phyloP scores from a whole-genome alignment of 1,284 basidiomycete species.

The Ustilago tritici region DNA sequence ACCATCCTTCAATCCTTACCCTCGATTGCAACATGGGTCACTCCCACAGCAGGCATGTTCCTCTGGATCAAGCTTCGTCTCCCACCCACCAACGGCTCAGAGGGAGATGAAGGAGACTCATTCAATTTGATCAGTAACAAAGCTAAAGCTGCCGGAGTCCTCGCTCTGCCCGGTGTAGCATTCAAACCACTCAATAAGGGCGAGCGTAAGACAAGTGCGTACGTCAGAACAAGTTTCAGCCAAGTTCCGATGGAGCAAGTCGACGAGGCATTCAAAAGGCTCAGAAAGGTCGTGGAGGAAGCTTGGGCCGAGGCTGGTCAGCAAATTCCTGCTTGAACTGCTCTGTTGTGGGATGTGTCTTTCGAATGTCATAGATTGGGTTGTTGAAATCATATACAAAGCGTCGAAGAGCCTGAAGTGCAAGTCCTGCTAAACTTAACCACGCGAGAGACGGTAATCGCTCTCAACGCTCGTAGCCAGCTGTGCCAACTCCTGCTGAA shows the following conservation, averaged over 20 bases:
- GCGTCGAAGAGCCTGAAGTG: background rate
- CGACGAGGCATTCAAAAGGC: conserved; percentile 52
- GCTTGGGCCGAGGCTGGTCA: conserved; percentile 60
- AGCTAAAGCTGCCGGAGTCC: conserved; percentile 83
- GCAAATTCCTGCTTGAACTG: conserved; percentile 20
- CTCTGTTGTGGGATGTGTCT: background rate
- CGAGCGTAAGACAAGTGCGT: conserved; percentile 35
- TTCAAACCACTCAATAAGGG: conserved; percentile 48
- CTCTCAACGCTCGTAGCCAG: conserved; percentile 88
- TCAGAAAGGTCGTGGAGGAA: conserved; percentile 57
- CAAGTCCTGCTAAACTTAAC: conserved; percentile 15
- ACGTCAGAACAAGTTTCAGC: conserved; percentile 65
- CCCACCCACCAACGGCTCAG: background rate
- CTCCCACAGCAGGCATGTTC: conserved; percentile 81
- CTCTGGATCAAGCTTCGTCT: conserved; percentile 61
- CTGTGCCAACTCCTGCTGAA: conserved; percentile 91
- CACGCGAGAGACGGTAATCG: conserved; percentile 77
- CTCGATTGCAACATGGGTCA: conserved; percentile 75
- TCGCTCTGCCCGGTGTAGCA: conserved; percentile 83
- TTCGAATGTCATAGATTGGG: conserved; percentile 1
- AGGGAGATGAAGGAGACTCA: conserved; percentile 75
- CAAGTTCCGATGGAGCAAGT: conserved; percentile 59
- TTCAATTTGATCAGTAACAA: conserved; percentile 80
- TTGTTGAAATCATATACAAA: conserved; percentile 5
- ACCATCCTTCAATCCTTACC: conserved; percentile 20